A percentile compares a stretch with the other conserved stretches of the same genome.
phyloP scores from a whole-genome alignment of 768 basidiomycete genomes.

The Mycena latifolia region DNA sequence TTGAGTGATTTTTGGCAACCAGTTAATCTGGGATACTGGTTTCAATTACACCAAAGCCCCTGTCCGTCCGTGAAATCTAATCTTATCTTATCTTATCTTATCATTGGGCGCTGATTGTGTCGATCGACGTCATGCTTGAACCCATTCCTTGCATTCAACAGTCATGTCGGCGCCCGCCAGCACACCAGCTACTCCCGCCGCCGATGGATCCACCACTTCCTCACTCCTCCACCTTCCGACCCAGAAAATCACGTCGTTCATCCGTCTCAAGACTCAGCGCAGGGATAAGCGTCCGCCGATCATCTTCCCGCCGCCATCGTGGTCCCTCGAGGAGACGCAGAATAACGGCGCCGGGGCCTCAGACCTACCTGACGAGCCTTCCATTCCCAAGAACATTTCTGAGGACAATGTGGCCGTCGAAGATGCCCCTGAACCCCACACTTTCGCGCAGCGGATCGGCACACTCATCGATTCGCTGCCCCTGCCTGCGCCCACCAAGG shows the following conservation, averaged over 20 bases:
- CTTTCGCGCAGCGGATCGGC: constrained; percentile 30
- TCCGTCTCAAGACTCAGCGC: constrained; percentile 50
- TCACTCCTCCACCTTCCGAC: constrained; percentile 41
- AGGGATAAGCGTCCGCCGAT: constrained; percentile 36
- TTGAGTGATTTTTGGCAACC: no score
- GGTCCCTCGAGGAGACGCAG: constrained; percentile 53
- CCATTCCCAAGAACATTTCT: constrained; percentile 15
- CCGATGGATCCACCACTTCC: constrained; percentile 9
- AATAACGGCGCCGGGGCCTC: constrained; percentile 38
- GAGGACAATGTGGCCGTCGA: constrained; percentile 14
- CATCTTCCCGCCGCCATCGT: constrained; percentile 62
- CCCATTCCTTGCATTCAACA: neutral
- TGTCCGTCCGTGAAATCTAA: neutral
- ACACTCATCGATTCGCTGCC: constrained; percentile 41
- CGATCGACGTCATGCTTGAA: constrained; percentile 21
- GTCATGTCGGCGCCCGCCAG: constrained; percentile 24
- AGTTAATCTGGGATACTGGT: no score
- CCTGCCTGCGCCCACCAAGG: constrained; percentile 33
- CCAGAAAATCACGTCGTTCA: constrained; percentile 49
- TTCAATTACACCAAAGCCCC: no score
- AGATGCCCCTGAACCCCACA: constrained; percentile 30
- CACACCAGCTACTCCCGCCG: neutral
- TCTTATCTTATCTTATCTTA: constrained; percentile 22
- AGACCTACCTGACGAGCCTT: constrained; percentile 24
- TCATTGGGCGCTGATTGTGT: neutral